Conservation (phyloP, 2,329 filamentous ascomycete species). For the Graphiopsis chlorocephala region DNA sequence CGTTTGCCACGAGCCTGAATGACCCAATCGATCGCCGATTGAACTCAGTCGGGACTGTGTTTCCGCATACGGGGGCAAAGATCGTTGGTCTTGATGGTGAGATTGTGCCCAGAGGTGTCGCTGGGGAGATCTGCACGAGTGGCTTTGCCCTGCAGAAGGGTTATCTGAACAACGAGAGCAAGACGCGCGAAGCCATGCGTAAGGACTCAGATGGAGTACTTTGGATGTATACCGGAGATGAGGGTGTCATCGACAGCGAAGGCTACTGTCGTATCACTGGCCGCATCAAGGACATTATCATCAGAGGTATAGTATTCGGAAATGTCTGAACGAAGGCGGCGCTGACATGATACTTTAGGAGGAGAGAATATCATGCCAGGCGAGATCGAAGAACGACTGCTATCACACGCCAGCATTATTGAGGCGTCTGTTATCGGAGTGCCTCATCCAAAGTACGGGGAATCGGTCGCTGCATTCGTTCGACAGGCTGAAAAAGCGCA, state of each 20-base stretch:
- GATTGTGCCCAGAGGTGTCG: neutral
- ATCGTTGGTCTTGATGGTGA: slow-evolving; percentile 61
- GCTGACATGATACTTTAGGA: neutral
- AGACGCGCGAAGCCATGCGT: slow-evolving; percentile 69
- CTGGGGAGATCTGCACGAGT: slow-evolving; percentile 73
- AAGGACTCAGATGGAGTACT: slow-evolving; percentile 35
- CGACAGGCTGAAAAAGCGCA: slow-evolving; percentile 26
- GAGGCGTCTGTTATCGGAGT: slow-evolving; percentile 30
- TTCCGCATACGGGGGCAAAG: slow-evolving; percentile 74
- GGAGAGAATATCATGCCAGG: slow-evolving; percentile 62
- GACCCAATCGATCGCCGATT: slow-evolving; percentile 66
- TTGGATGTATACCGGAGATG: slow-evolving; percentile 65
- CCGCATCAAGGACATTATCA: slow-evolving; percentile 34
- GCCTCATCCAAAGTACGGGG: slow-evolving; percentile 29
- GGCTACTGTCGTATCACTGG: slow-evolving; percentile 39
- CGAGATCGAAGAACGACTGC: slow-evolving; percentile 32
- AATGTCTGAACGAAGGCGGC: neutral
- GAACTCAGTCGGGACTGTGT: slow-evolving; percentile 70
- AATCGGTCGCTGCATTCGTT: slow-evolving; percentile 35
- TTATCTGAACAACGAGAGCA: slow-evolving; percentile 66
- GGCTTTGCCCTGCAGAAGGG: slow-evolving; percentile 71
- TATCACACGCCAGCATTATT: slow-evolving; percentile 26
- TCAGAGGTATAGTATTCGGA: slow-evolving; percentile 40
- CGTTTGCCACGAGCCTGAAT: slow-evolving; percentile 74
- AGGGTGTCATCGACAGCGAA: slow-evolving; percentile 47